A percentile compares a stretch with the other conserved stretches of the same genome.
phyloP scores from a whole-genome alignment of 768 basidiomycete genomes.

The Leccinum barrowsii region DNA sequence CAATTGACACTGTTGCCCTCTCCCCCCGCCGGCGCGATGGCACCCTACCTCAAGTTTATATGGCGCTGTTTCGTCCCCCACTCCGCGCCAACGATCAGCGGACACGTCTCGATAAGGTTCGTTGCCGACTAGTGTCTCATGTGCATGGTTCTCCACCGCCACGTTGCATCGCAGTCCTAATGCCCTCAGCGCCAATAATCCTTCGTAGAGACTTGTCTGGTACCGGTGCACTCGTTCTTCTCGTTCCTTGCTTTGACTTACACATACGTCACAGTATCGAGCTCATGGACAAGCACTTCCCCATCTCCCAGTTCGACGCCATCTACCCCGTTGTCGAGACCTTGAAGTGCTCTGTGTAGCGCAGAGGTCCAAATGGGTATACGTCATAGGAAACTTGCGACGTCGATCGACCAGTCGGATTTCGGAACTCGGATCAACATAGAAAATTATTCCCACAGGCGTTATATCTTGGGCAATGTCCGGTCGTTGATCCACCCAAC shows the following conservation, averaged over 20 bases:
- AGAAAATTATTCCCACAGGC: too few relatives aligned
- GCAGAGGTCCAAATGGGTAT: too few relatives aligned
- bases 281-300: conserved; percentile 60
- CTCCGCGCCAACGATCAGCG: conserved; percentile 39
- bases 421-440: too few relatives aligned
- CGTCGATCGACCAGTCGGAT: too few relatives aligned
- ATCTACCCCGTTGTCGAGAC: conserved; percentile 54
- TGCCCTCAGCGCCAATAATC: conserved; percentile 38
- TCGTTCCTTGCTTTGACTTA: too few relatives aligned
- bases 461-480: too few relatives aligned
- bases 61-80: conserved; percentile 49
- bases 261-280: conserved; percentile 29
- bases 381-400: neutral
- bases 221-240: too few relatives aligned
- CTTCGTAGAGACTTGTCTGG: conserved; percentile 46
- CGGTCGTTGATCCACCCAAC: too few relatives aligned
- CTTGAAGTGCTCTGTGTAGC: too few relatives aligned
- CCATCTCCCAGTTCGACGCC: conserved; percentile 57
- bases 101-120: conserved; percentile 42
- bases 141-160: neutral
- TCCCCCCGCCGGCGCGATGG: conserved; percentile 25
- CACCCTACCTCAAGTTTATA: conserved; percentile 43
- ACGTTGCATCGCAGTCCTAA: conserved; percentile 43
- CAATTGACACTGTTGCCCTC: conserved; percentile 16
- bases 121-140: neutral